Percentiles rank a stretch among this genome's conserved stretches.
These are phyloP conservation scores for Rhodotorula sp. DNA, from an alignment of 1,284 basidiomycete genomes.

Conservation along the genomic window DNA sequence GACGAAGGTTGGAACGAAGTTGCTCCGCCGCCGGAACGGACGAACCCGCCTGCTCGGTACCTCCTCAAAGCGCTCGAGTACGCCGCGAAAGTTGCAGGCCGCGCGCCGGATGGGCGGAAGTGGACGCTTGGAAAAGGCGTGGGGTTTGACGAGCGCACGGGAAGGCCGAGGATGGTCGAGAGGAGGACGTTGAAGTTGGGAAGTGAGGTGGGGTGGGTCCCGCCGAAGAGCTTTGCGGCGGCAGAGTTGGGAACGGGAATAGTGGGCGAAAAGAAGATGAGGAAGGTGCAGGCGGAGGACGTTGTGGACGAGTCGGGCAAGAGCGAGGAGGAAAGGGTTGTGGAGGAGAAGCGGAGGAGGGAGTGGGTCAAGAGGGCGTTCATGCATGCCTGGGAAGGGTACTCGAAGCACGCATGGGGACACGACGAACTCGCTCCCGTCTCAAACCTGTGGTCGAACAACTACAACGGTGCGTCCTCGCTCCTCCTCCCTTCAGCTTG, in stretches of 20 bases:
- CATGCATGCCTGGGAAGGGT: slow-evolving; percentile 59
- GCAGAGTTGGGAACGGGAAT: slow-evolving; percentile 12
- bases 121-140: neutral
- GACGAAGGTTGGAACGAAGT: slow-evolving; percentile 6
- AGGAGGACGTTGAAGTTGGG: slow-evolving; percentile 15
- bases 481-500: too few relatives aligned
- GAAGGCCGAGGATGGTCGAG: slow-evolving; percentile 20
- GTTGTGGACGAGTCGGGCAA: neutral
- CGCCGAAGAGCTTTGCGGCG: neutral
- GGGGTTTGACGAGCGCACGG: slow-evolving; percentile 25
- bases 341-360: slow-evolving; percentile 14
- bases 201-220: slow-evolving; percentile 15
- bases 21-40: slow-evolving; percentile 11
- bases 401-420: slow-evolving; percentile 59
- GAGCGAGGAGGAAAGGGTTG: neutral
- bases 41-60: slow-evolving; percentile 19
- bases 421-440: slow-evolving; percentile 61
- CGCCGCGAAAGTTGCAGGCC: slow-evolving; percentile 2
- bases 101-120: neutral
- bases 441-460: slow-evolving; percentile 44
- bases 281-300: slow-evolving; percentile 20
- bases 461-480: slow-evolving; percentile 20
- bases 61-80: slow-evolving; percentile 35
- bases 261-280: slow-evolving; percentile 9
- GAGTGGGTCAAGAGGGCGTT: slow-evolving; percentile 60